Evolutionary conservation across 192 early-diverging fungal species (phyloP).

Genomic region (Backusella mclennaniae): DNA sequence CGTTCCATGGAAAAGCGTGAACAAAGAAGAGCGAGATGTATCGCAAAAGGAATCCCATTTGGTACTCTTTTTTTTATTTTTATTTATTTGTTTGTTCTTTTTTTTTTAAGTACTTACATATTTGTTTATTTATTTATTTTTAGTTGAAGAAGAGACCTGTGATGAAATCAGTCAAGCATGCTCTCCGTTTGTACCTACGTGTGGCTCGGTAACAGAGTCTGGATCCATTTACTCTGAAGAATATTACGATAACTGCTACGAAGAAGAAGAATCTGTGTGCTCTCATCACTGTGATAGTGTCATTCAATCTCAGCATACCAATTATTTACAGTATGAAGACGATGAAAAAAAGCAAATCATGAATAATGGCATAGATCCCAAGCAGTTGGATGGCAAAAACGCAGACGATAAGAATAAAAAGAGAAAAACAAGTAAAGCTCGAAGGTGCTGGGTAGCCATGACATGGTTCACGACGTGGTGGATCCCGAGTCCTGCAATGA

Average conservation of each 20-base stretch:
- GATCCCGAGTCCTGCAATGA: conserved; percentile 70
- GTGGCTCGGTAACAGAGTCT: conserved; percentile 31
- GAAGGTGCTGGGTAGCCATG: conserved; percentile 77
- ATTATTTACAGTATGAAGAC: conserved; percentile 44
- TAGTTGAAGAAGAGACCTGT: conserved; percentile 32
- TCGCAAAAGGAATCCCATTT: conserved; percentile 40
- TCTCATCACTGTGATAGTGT: conserved; percentile 28
- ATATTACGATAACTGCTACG: conserved; percentile 9
- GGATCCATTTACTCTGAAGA: conserved; percentile 22
- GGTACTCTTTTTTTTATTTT: background rate
- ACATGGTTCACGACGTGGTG: conserved; percentile 79
- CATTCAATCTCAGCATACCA: conserved; percentile 35
- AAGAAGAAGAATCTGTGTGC: conserved; percentile 37
- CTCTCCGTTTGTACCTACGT: conserved; percentile 35
- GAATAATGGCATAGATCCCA: background rate
- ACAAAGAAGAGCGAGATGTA: conserved; percentile 45
- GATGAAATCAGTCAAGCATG: conserved; percentile 24
- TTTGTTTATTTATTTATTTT: background rate
- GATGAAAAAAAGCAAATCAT: background rate
- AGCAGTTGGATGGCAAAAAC: background rate
- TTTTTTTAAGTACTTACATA: conserved; percentile 21
- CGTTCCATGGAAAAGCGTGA: conserved; percentile 62
- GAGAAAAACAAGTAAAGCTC: conserved; percentile 49
- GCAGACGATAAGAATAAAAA: conserved; percentile 7
- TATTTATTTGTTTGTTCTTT: background rate